Evolutionary conservation across 1,139 yeast species (phyloP), one percentile per base, ranked within the genome.

Genomic region (Suhomyces wounanorum): DNA sequence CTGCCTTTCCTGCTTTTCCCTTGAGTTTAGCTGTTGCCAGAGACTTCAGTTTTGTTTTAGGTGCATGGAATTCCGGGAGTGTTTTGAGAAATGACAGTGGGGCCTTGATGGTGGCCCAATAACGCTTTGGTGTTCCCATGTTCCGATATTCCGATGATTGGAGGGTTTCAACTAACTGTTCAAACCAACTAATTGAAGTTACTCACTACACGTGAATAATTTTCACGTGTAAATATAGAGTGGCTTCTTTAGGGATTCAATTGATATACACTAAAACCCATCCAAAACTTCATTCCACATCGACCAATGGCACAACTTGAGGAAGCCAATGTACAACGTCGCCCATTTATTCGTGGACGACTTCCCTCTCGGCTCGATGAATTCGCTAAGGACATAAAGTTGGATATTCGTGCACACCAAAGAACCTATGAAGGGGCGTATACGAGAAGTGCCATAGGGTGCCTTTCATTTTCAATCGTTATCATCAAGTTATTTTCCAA

Each of bases 371-470:
- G 73, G 28, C 59, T 76, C 17, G 77, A 72, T 49, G 56, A 61
- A 9, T 62, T 75, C 25, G 59, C 79, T 3, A 68, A 72, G 10
- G 68, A 67, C 5, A 70, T 72, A 47, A 77, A 78, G 57, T 64
- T 81, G 39, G 86, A 82, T 55, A 75, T 82, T 4, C 58, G 86
- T 53, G 86, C 86, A 1, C 84, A 82, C 60, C 86, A 82, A 61
- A 62, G 86, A 55, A 82, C 86, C 1, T 82, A 82, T 58, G 85
- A 82, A 61, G 86, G 86, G 0, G 84, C 86, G 3, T 82, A 82
- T 58, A 75, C 83, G 11, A 61, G 86, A 49, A 74, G 84, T 3
- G 79, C 85, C 30, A 65, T 82, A 23, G 77, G 77, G 36, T 66
- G 77, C 47, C 62, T 77, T n/a, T 73, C 79, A 28, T 77, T 77